These are phyloP conservation scores for Aristolochia californica DNA, from an alignment of 164 flowering plant genomes.

Conservation along the genomic window DNA sequence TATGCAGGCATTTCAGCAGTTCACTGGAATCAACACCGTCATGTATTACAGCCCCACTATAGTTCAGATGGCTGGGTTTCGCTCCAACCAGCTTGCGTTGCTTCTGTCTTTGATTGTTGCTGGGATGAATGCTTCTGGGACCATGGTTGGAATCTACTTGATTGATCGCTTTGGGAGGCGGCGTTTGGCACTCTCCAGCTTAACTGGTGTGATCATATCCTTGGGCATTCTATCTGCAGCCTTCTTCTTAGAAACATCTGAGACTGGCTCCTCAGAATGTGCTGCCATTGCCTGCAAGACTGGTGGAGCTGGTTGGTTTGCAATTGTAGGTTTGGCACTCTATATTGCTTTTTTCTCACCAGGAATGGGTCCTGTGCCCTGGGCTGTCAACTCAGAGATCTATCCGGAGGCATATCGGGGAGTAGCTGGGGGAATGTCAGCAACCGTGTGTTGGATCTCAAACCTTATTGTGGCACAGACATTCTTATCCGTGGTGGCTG, in stretches of 20 bases:
- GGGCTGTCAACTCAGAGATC: constrained; percentile 95
- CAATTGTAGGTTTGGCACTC: constrained; percentile 67
- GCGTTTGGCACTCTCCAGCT: constrained; percentile 61
- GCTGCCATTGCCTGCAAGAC: neutral
- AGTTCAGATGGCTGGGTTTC: constrained; percentile 96
- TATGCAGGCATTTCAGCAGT: constrained; percentile 95
- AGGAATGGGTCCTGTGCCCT: constrained; percentile 99
- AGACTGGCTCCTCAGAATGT: constrained; percentile 16
- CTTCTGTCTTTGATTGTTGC: constrained; percentile 79
- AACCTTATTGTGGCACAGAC: constrained; percentile 77
- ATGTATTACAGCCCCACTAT: constrained; percentile 99
- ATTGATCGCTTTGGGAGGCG: constrained; percentile 80
- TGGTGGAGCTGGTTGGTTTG: constrained; percentile 45
- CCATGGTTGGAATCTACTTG: constrained; percentile 75
- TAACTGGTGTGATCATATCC: constrained; percentile 59
- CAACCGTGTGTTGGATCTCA: constrained; percentile 85
- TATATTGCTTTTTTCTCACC: constrained; percentile 85
- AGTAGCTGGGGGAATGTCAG: constrained; percentile 89
- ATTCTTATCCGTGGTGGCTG: constrained; percentile 61
- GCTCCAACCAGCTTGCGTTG: constrained; percentile 71
- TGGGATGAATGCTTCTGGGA: constrained; percentile 73
- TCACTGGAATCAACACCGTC: constrained; percentile 93
- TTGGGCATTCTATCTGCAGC: constrained; percentile 53
- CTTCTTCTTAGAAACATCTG: constrained; percentile 41
- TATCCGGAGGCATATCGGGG: constrained; percentile 87